Percentiles rank a stretch among this genome's conserved stretches.
These are phyloP conservation scores for Aspergillus sp. DNA, from an alignment of 2,329 filamentous ascomycete genomes.

Conservation along the genomic window DNA sequence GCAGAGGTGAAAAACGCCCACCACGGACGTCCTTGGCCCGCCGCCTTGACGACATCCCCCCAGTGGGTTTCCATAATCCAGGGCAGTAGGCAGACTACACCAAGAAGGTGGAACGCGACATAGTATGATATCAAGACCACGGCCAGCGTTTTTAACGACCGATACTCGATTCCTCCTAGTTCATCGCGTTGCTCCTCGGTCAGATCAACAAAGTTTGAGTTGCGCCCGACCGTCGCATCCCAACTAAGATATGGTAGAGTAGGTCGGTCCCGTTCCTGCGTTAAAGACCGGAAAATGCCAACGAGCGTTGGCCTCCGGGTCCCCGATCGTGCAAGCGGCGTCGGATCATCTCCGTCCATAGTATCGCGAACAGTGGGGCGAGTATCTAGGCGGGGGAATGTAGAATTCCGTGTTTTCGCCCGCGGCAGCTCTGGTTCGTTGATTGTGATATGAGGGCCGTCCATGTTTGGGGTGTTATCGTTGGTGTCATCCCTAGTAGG, in stretches of 20 bases:
- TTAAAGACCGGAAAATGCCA: slow-evolving; percentile 36
- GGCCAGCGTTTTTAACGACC: slow-evolving; percentile 82
- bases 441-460: slow-evolving; percentile 47
- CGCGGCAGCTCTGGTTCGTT: slow-evolving; percentile 45
- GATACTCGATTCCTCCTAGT: slow-evolving; percentile 93
- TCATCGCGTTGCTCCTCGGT: slow-evolving; percentile 92
- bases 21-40: slow-evolving; percentile 70
- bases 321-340: slow-evolving; percentile 23
- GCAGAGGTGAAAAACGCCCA: slow-evolving; percentile 88
- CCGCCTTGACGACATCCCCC: slow-evolving; percentile 61
- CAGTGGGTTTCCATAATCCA: slow-evolving; percentile 74
- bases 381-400: slow-evolving; percentile 41
- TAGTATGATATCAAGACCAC: slow-evolving; percentile 78
- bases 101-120: slow-evolving; percentile 77
- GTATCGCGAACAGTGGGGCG: slow-evolving; percentile 34
- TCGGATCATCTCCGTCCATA: slow-evolving; percentile 28
- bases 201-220: slow-evolving; percentile 87
- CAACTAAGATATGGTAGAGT: slow-evolving; percentile 89
- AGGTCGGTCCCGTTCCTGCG: slow-evolving; percentile 42
- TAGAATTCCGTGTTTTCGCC: slow-evolving; percentile 34
- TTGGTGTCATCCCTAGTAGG: slow-evolving; percentile 5
- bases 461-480: slow-evolving; percentile 18
- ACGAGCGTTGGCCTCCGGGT: slow-evolving; percentile 33
- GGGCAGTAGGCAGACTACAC: slow-evolving; percentile 69
- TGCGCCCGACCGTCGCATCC: slow-evolving; percentile 86